These are phyloP conservation scores for Backusella sp. DNA, from an alignment of 192 early-diverging fungal genomes.

Conservation along the genomic window DNA sequence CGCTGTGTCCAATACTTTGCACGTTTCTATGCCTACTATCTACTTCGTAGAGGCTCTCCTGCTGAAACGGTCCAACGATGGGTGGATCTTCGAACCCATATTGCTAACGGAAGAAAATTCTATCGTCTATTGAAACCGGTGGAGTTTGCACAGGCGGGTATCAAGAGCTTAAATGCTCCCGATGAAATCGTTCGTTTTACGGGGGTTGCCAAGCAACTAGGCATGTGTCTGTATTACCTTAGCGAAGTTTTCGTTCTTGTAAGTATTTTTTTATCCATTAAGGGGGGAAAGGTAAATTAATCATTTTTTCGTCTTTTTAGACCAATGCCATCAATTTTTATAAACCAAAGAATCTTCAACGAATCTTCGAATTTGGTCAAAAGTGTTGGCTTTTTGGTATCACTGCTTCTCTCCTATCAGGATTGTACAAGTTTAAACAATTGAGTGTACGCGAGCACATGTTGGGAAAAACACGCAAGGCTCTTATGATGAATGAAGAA, in stretches of 20 bases:
- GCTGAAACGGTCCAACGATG: slow-evolving; percentile 61
- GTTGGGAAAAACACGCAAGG: slow-evolving; percentile 20
- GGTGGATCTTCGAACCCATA: slow-evolving; percentile 55
- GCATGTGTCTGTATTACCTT: slow-evolving; percentile 59
- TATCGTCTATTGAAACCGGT: slow-evolving; percentile 70
- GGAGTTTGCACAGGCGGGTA: slow-evolving; percentile 59
- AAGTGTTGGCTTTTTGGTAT: slow-evolving; percentile 73
- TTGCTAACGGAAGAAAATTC: slow-evolving; percentile 65
- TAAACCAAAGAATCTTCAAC: slow-evolving; percentile 50
- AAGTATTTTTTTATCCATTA: background rate
- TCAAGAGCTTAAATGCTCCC: slow-evolving; percentile 48
- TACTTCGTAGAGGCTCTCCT: slow-evolving; percentile 48
- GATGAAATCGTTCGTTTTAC: slow-evolving; percentile 59
- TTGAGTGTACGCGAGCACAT: slow-evolving; percentile 45
- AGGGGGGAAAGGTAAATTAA: background rate
- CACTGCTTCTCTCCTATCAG: slow-evolving; percentile 55
- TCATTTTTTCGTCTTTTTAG: background rate
- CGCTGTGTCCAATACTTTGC: slow-evolving; percentile 86
- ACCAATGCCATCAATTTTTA: slow-evolving; percentile 24
- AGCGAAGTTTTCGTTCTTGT: slow-evolving; percentile 11
- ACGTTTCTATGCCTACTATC: slow-evolving; percentile 72
- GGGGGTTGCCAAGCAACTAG: slow-evolving; percentile 54
- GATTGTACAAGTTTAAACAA: slow-evolving; percentile 64
- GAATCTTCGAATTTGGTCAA: slow-evolving; percentile 52
- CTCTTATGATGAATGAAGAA: slow-evolving; percentile 18